phyloP scores from a whole-genome alignment of 2,329 filamentous ascomycete species.

The Trichothecium sympodiale region DNA sequence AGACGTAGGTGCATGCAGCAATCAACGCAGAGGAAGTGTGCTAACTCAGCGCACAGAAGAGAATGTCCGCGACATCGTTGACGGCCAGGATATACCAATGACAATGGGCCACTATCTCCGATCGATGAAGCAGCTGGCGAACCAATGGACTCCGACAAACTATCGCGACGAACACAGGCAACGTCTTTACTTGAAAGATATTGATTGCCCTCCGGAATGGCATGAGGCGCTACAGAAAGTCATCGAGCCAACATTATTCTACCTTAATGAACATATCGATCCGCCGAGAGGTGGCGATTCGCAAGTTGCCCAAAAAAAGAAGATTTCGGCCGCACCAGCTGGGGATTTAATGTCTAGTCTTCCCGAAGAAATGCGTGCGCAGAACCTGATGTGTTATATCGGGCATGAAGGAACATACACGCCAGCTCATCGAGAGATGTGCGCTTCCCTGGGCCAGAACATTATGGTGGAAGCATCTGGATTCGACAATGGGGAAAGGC shows the following conservation, averaged over 20 bases:
- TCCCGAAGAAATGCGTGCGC: conserved; percentile 74
- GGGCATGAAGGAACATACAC: conserved; percentile 97
- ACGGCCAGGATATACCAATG: conserved; percentile 66
- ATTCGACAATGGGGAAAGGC: conserved; percentile 60
- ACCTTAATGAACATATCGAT: conserved; percentile 68
- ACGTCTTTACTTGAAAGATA: conserved; percentile 90
- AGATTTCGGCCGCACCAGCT: conserved; percentile 54
- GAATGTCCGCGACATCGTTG: conserved; percentile 68
- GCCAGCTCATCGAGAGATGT: conserved; percentile 94
- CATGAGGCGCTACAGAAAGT: conserved; percentile 64
- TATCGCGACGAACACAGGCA: conserved; percentile 73
- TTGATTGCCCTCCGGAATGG: conserved; percentile 88
- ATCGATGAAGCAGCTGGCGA: conserved; percentile 72
- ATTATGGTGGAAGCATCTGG: conserved; percentile 93
- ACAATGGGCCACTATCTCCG: conserved; percentile 84
- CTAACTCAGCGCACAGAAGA: conserved; percentile 48
- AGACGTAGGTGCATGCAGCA: conserved; percentile 47
- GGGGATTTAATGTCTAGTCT: conserved; percentile 94
- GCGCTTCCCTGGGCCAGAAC: conserved; percentile 88
- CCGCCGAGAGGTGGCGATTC: neutral
- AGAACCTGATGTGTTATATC: conserved; percentile 97
- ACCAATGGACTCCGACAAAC: conserved; percentile 67
- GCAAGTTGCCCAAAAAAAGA: conserved; percentile 24
- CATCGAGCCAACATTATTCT: conserved; percentile 76
- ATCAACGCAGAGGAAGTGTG: neutral